Evolutionary conservation across 1,284 basidiomycete genomes (phyloP), one percentile per base, ranked within the genome.

Genomic region (Leccinum ponderosum): DNA sequence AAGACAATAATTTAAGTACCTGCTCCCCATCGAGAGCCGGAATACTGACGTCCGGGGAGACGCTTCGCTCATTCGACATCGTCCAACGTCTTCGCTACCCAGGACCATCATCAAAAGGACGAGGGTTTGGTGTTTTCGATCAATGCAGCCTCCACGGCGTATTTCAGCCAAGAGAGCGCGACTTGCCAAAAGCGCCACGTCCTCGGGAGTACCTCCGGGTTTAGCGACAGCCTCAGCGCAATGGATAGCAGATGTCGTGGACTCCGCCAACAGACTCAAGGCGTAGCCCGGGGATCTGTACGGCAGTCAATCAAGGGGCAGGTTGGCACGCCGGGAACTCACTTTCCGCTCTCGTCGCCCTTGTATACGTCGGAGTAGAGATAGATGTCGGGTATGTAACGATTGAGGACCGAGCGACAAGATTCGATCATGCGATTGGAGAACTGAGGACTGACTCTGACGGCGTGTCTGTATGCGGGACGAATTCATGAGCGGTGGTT

Each of bases 351-450:
- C 64, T 99, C 97, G 25, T 95, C 93, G 8, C 96, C 96, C 73
- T 97, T 95, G 78, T 98, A 99, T 12, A 98, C 95, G 69, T 99
- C 97, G 1, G 97, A 97, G 74, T 98, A 97, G 29, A 99, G 86
- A 76, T 99, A 98, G 31, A 98, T 94, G 73, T 99, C 97, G 27
- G 97, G 97, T 63, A 99, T 97, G 76, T 94, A 98, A 4, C 96
- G 89, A 72, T 98, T 98, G 39, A 99, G 82, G 25, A 99, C 83
- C 3, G 92, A 93, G 48, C 97, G 87, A 9, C 94, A 89, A 2
- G 95, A 85, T 70, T 98, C 97, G 60, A 99, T 97, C 89, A 99
- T 94, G 53, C 97, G 87, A 75, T 98, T 98, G 2, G 96, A 95
- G 73, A 99, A 94, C 72, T 99, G 96, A 17, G 97, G 97, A 63